phyloP scores from a whole-genome alignment of 1,284 basidiomycete genomes.

The Rhodotorula glutinis region DNA sequence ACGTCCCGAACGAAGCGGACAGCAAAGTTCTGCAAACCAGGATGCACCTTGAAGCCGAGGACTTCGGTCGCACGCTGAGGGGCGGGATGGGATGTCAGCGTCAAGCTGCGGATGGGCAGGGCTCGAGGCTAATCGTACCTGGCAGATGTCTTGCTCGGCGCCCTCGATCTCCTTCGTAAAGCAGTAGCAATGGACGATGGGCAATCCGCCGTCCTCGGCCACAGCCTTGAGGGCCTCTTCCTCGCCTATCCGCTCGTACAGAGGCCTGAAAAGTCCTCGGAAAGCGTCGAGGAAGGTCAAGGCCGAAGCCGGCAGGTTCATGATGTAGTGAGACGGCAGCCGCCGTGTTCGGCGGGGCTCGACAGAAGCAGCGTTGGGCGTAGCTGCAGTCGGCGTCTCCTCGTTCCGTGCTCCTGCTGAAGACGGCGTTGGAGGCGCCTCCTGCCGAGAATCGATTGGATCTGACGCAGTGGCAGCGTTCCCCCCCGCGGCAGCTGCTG shows the following conservation, averaged over 20 bases:
- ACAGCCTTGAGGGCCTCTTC: conserved; percentile 47
- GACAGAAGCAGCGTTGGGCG: not conserved
- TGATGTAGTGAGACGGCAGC: conserved; percentile 80
- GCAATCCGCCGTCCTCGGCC: conserved; percentile 53
- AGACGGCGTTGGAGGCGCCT: not conserved
- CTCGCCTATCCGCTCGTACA: conserved; percentile 45
- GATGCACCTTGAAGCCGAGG: conserved; percentile 60
- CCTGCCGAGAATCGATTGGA: not conserved
- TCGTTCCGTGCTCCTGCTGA: not conserved
- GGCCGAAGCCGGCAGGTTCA: conserved; percentile 94
- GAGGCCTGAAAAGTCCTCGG: conserved; percentile 62
- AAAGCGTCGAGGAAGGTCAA: conserved; percentile 87
- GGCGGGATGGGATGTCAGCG: fast-evolving
- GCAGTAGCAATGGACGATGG: conserved; percentile 93
- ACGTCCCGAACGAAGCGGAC: conserved; percentile 85
- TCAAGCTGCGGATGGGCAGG: too few relatives aligned
- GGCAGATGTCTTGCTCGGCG: conserved; percentile 70
- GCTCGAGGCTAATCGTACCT: too few relatives aligned
- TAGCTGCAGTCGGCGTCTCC: not conserved
- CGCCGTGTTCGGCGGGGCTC: conserved; percentile 40
- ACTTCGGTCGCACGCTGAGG: conserved; percentile 68
- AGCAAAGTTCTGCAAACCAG: conserved; percentile 53
- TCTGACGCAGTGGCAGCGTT: conserved; percentile 4
- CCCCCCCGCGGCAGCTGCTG: not conserved
- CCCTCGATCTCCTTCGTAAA: conserved; percentile 85